Percentiles rank a stretch among this genome's conserved stretches.
phyloP scores from a whole-genome alignment of 768 basidiomycete species.

The Hericium erinaceus region DNA sequence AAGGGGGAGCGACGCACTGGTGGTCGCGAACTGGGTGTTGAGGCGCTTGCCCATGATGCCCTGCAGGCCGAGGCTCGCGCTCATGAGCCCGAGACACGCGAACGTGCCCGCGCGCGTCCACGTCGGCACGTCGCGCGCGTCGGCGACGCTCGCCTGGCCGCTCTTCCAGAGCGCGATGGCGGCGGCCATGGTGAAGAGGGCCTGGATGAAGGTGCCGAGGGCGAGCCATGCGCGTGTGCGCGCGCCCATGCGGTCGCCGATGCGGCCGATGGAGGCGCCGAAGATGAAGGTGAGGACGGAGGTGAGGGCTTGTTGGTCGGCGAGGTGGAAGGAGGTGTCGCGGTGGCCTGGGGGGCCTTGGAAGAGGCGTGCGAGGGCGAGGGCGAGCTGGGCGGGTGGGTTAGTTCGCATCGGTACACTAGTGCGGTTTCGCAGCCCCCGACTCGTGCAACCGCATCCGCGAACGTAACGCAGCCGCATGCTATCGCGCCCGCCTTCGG shows the following conservation, averaged over 20 bases:
- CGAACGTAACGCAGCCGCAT: too few relatives aligned
- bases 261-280: constrained; percentile 70
- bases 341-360: constrained; percentile 33
- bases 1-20: constrained; percentile 36
- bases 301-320: constrained; percentile 77
- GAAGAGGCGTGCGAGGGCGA: constrained; percentile 80
- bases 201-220: constrained; percentile 62
- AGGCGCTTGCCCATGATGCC: constrained; percentile 78
- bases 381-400: constrained; percentile 42
- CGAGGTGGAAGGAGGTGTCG: constrained; percentile 59
- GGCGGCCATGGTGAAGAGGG: constrained; percentile 64
- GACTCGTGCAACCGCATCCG: too few relatives aligned
- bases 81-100: constrained; percentile 70
- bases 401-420: background rate
- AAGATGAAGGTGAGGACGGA: constrained; percentile 71
- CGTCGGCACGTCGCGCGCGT: constrained; percentile 47
- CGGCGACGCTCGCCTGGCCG: constrained; percentile 44
- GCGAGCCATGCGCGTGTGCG: constrained; percentile 71
- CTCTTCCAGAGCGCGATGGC: constrained; percentile 68
- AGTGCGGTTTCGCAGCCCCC: background rate
- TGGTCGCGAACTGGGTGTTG: constrained; percentile 72
- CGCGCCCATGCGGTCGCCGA: constrained; percentile 76
- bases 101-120: constrained; percentile 66
- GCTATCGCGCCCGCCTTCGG: too few relatives aligned
- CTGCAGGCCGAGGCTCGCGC: constrained; percentile 73